Percentiles rank a stretch among this genome's conserved stretches.
Conservation (phyloP, 2,329 filamentous ascomycete genomes). For the Colletotrichum sp. region DNA sequence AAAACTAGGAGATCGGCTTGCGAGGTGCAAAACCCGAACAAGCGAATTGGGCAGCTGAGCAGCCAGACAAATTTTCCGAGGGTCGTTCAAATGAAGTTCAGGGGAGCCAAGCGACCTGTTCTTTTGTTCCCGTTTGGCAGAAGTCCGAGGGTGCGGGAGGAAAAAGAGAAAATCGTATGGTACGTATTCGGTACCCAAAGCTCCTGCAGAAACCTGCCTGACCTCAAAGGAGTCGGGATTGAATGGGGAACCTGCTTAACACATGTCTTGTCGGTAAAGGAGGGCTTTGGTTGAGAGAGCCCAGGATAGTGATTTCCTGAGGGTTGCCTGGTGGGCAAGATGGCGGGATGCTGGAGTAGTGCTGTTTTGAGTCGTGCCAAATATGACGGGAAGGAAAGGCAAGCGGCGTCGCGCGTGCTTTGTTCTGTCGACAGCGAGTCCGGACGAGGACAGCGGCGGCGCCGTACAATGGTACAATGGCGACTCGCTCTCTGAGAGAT, state of each 20-base stretch:
- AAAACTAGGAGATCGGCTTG: background rate
- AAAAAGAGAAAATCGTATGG: background rate
- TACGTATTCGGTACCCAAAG: conserved; percentile 15
- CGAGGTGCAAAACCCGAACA: background rate
- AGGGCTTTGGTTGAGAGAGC: conserved; percentile 17
- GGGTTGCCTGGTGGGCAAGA: background rate
- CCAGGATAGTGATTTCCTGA: conserved; percentile 35
- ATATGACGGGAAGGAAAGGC: background rate
- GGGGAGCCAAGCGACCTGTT: background rate
- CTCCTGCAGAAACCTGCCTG: conserved; percentile 84
- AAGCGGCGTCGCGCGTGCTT: background rate
- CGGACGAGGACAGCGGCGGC: background rate
- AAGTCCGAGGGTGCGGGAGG: background rate
- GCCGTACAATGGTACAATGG: background rate
- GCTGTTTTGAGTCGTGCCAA: background rate
- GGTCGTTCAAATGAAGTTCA: background rate
- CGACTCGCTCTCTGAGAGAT: background rate
- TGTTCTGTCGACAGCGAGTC: background rate
- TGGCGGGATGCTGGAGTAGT: background rate
- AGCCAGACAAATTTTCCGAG: background rate
- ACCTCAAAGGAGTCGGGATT: conserved; percentile 72
- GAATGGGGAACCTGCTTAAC: conserved; percentile 21
- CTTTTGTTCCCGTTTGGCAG: background rate
- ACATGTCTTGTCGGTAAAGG: conserved; percentile 11
- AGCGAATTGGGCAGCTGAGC: background rate